A percentile compares a stretch with the other conserved stretches of the same genome.
Conservation (phyloP, 768 basidiomycete species). For the Kondoa malvinella region DNA sequence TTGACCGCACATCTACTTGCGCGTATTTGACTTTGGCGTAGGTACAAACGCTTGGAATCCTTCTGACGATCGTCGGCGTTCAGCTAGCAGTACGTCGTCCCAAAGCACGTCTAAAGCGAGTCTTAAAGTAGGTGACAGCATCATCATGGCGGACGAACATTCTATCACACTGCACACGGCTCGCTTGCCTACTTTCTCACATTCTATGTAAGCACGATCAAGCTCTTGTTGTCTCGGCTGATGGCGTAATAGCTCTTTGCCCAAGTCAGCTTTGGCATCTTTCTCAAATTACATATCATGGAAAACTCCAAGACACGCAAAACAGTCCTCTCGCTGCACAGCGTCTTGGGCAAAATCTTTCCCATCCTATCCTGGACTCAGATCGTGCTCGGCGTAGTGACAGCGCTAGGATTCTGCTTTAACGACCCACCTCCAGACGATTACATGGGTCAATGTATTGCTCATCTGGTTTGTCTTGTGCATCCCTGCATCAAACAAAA, state of each 20-base stretch:
- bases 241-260: too few species aligned
- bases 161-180: slow-evolving; percentile 7
- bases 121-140: neutral
- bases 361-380: neutral
- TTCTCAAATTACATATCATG: neutral
- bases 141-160: neutral
- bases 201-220: neutral
- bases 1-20: too few species aligned
- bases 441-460: slow-evolving; percentile 1
- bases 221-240: too few species aligned
- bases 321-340: slow-evolving; percentile 3
- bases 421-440: neutral
- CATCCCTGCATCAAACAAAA: neutral
- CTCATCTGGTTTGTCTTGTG: neutral
- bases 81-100: slow-evolving; percentile 1
- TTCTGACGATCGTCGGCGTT: neutral
- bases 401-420: neutral
- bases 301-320: neutral
- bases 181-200: neutral
- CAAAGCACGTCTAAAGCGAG: too few species aligned
- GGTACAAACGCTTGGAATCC: neutral
- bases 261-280: slow-evolving; percentile 1
- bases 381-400: slow-evolving; percentile 1
- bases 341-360: neutral
- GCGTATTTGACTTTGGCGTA: neutral